Conservation (phyloP, 495 filamentous ascomycete species). For the Lasiosphaeria miniovina region DNA sequence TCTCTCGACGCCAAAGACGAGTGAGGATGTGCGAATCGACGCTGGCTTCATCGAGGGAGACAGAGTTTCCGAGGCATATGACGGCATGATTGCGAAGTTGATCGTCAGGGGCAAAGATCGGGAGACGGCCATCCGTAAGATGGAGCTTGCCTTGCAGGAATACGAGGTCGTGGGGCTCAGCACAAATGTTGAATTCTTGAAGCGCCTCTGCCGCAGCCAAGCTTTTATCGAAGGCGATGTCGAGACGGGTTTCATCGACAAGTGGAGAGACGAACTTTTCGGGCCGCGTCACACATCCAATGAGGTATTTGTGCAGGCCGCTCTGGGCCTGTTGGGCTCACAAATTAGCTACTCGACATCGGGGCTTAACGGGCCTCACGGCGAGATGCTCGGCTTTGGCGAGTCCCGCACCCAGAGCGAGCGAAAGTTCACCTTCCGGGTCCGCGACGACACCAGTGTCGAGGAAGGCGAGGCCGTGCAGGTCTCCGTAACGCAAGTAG, state of each 20-base stretch:
- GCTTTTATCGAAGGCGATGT: conserved; percentile 86
- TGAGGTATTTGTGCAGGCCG: conserved; percentile 79
- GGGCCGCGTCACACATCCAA: conserved; percentile 47
- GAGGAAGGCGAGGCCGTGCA: conserved; percentile 45
- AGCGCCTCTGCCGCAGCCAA: conserved; percentile 72
- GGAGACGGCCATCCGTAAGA: conserved; percentile 76
- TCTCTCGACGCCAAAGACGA: conserved; percentile 66
- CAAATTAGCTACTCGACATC: conserved; percentile 23
- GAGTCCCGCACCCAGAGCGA: conserved; percentile 31
- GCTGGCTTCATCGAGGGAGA: conserved; percentile 89
- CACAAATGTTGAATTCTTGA: conserved; percentile 97
- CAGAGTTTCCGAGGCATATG: conserved; percentile 91
- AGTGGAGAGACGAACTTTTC: conserved; percentile 75
- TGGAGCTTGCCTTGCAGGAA: conserved; percentile 75
- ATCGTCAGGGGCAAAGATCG: conserved; percentile 83
- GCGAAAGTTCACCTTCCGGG: conserved; percentile 56
- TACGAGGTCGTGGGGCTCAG: conserved; percentile 91
- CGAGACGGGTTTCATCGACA: conserved; percentile 94
- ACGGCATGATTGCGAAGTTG: conserved; percentile 98
- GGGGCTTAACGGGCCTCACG: conserved; percentile 37
- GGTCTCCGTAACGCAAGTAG: conserved; percentile 65
- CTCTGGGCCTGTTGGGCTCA: conserved; percentile 60
- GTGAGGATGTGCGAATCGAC: conserved; percentile 79
- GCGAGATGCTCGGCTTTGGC: conserved; percentile 55
- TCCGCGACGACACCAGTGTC: conserved; percentile 39